Percentiles rank a stretch among this genome's conserved stretches.
These are phyloP conservation scores for Daedaleopsis sinensis DNA, from an alignment of 768 basidiomycete genomes.

Conservation along the genomic window DNA sequence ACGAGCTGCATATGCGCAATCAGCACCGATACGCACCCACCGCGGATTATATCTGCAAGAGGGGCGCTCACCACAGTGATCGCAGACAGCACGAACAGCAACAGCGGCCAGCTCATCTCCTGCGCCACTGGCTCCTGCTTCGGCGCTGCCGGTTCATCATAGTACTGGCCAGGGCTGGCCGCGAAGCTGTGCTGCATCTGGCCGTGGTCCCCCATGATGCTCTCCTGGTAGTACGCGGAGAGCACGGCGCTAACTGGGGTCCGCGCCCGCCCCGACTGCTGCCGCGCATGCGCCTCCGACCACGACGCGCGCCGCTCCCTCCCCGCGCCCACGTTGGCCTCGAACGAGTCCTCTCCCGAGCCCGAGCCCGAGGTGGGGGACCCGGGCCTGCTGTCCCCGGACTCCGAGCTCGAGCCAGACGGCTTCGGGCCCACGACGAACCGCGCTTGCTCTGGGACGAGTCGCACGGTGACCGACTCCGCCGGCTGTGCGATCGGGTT, in stretches of 20 bases:
- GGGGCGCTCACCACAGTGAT: slow-evolving; percentile 62
- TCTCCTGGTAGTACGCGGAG: slow-evolving; percentile 20
- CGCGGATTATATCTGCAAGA: neutral
- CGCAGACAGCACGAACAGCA: slow-evolving; percentile 52
- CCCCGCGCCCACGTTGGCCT: slow-evolving; percentile 6
- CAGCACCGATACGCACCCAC: neutral
- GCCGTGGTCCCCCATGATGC: slow-evolving; percentile 3
- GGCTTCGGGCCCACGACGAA: neutral
- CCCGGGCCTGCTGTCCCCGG: neutral
- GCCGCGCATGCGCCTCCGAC: neutral
- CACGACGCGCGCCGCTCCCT: slow-evolving; percentile 1
- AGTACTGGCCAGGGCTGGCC: neutral
- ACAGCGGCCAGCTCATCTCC: slow-evolving; percentile 60
- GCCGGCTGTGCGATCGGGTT: slow-evolving; percentile 13
- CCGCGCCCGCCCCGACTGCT: slow-evolving; percentile 8
- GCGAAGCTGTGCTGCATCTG: slow-evolving; percentile 1
- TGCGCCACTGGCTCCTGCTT: slow-evolving; percentile 27
- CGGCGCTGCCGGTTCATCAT: neutral
- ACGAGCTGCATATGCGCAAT: slow-evolving; percentile 41
- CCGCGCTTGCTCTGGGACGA: slow-evolving; percentile 17
- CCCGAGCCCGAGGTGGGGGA: neutral
- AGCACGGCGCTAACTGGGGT: slow-evolving; percentile 21
- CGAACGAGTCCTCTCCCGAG: slow-evolving; percentile 6
- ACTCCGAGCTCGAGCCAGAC: slow-evolving; percentile 9
- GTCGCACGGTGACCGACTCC: slow-evolving; percentile 21